Evolutionary conservation across 345 rosid genomes (phyloP).

Genomic region (Eucalyptus pumila): DNA sequence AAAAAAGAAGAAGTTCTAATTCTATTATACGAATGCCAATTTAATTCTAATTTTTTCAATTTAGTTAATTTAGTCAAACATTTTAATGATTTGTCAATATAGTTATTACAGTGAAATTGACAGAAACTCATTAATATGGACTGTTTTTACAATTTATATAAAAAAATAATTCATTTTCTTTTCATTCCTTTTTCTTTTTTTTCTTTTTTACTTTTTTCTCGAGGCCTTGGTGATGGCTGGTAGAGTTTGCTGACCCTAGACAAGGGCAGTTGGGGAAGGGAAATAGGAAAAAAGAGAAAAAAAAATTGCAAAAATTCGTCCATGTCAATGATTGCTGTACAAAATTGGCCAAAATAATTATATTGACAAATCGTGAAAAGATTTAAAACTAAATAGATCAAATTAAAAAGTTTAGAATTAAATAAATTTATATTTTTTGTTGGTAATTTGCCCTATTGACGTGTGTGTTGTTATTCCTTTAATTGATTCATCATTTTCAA

Average conservation of each 20-base stretch:
- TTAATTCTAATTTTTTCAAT: background rate
- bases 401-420: background rate
- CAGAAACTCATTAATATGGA: background rate
- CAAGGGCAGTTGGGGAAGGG: background rate
- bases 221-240: background rate
- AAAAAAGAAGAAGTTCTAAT: background rate
- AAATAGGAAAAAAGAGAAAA: background rate
- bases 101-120: background rate
- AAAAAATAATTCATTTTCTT: background rate
- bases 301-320: background rate
- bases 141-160: background rate
- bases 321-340: accelerated
- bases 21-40: background rate
- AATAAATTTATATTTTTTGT: background rate
- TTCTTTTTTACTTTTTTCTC: background rate
- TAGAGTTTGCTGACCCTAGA: accelerated
- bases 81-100: background rate
- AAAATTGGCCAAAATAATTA: background rate
- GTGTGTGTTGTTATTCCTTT: background rate
- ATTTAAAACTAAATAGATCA: background rate
- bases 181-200: background rate
- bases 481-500: background rate
- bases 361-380: background rate
- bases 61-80: background rate
- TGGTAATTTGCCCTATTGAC: background rate